These are phyloP conservation scores for Xylariomycetidae sp. DNA, from an alignment of 2,329 filamentous ascomycete genomes.

Conservation along the genomic window DNA sequence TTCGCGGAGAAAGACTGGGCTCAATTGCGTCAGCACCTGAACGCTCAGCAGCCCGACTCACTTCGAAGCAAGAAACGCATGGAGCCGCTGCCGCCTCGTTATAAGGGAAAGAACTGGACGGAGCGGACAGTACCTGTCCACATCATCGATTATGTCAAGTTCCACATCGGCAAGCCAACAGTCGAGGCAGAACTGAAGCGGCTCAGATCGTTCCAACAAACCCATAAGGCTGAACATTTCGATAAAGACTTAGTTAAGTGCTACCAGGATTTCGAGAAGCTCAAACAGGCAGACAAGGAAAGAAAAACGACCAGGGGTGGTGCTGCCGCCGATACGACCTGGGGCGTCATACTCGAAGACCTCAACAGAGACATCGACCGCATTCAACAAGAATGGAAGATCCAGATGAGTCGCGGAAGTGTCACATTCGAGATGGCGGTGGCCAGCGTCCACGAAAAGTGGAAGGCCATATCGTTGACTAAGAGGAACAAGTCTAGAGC, in stretches of 20 bases:
- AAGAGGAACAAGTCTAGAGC: constrained; percentile 17
- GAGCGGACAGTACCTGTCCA: constrained; percentile 32
- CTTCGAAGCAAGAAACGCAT: constrained; percentile 12
- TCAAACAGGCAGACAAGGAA: constrained; percentile 12
- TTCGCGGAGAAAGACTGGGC: constrained; percentile 42
- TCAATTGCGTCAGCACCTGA: constrained; percentile 26
- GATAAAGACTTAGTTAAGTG: constrained; percentile 21
- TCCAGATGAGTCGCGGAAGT: constrained; percentile 4
- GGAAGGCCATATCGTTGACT: constrained; percentile 37
- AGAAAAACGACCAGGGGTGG: constrained; percentile 10
- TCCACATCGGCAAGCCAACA: constrained; percentile 40
- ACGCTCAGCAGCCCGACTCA: constrained; percentile 10
- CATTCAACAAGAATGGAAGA: constrained; percentile 30
- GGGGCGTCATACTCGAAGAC: constrained; percentile 25
- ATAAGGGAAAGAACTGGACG: constrained; percentile 34
- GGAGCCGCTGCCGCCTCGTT: constrained; percentile 33
- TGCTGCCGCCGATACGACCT: too few species aligned
- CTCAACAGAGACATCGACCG: constrained; percentile 30
- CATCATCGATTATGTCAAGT: constrained; percentile 61
- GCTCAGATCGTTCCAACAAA: constrained; percentile 26
- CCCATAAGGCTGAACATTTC: constrained; percentile 16
- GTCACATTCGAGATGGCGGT: constrained; percentile 24
- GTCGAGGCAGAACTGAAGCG: constrained; percentile 33
- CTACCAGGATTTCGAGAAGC: constrained; percentile 29
- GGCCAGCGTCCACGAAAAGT: constrained; percentile 34